A percentile compares a stretch with the other conserved stretches of the same genome.
These are phyloP conservation scores for Zhuliangozyma blackwelliae DNA, from an alignment of 1,139 yeast species.

Conservation along the genomic window DNA sequence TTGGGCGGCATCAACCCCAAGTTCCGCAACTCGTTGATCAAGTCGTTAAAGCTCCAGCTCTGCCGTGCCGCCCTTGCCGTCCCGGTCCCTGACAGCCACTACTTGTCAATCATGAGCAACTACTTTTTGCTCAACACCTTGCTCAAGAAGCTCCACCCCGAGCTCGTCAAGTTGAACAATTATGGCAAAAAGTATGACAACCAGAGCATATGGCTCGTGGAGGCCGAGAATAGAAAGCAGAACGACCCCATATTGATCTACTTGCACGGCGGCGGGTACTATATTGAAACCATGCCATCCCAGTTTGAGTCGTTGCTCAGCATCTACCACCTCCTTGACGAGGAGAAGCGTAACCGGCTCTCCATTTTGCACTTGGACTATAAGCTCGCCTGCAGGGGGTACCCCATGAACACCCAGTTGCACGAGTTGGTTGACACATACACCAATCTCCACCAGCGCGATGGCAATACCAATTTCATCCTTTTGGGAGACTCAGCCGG, in stretches of 20 bases:
- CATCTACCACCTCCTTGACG: slow-evolving; percentile 26
- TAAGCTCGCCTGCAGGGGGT: slow-evolving; percentile 29
- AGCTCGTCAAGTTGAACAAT: slow-evolving; percentile 17
- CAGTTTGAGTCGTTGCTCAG: slow-evolving; percentile 31
- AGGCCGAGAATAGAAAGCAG: slow-evolving; percentile 19
- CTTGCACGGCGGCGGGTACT: slow-evolving; percentile 45
- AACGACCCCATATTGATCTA: slow-evolving; percentile 36
- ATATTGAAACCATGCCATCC: slow-evolving; percentile 28
- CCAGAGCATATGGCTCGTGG: slow-evolving; percentile 36
- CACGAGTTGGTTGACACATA: slow-evolving; percentile 31
- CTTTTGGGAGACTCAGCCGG: slow-evolving; percentile 44
- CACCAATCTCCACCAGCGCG: slow-evolving; percentile 17
- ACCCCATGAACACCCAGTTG: slow-evolving; percentile 32
- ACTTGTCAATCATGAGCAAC: slow-evolving; percentile 3
- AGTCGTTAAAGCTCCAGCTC: slow-evolving; percentile 8
- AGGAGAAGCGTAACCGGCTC: slow-evolving; percentile 18
- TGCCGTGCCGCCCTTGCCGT: slow-evolving; percentile 7
- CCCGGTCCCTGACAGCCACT: slow-evolving; percentile 8
- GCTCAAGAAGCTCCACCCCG: slow-evolving; percentile 4
- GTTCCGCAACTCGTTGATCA: slow-evolving; percentile 4
- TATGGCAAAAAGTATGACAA: slow-evolving; percentile 32
- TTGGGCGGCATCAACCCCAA: slow-evolving; percentile 9
- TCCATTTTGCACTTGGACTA: slow-evolving; percentile 39
- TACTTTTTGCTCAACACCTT: slow-evolving; percentile 5
- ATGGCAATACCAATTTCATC: slow-evolving; percentile 27